A percentile compares a stretch with the other conserved stretches of the same genome.
These are phyloP conservation scores for Stachybotrys elegans DNA, from an alignment of 2,329 filamentous ascomycete species.

Conservation along the genomic window DNA sequence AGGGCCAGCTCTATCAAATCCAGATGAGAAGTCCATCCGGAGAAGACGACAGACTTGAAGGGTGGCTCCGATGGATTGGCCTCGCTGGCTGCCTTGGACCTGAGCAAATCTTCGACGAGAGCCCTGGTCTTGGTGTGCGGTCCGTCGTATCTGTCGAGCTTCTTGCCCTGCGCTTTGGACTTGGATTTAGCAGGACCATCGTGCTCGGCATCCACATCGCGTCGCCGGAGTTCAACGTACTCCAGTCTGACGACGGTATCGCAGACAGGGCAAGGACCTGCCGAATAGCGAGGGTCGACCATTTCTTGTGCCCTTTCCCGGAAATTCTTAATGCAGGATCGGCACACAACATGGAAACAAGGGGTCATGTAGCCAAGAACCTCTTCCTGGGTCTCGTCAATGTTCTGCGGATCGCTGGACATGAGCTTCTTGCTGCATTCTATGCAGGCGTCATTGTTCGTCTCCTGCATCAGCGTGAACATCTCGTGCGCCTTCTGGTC, in stretches of 20 bases:
- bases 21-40: slow-evolving; percentile 91
- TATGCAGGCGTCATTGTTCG: slow-evolving; percentile 68
- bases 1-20: slow-evolving; percentile 87
- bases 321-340: slow-evolving; percentile 61
- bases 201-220: slow-evolving; percentile 53
- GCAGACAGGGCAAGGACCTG: slow-evolving; percentile 64
- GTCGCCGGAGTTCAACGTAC: slow-evolving; percentile 64
- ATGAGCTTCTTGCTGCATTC: slow-evolving; percentile 63
- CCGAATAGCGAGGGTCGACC: slow-evolving; percentile 27
- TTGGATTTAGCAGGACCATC: slow-evolving; percentile 39
- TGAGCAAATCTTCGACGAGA: slow-evolving; percentile 68
- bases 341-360: slow-evolving; percentile 83
- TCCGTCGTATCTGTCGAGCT: slow-evolving; percentile 68
- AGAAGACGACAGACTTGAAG: slow-evolving; percentile 92
- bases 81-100: slow-evolving; percentile 58
- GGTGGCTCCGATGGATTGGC: slow-evolving; percentile 61
- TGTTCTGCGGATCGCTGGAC: slow-evolving; percentile 47
- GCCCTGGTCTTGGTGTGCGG: slow-evolving; percentile 91
- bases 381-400: slow-evolving; percentile 58
- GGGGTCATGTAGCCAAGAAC: slow-evolving; percentile 75
- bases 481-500: slow-evolving; percentile 78
- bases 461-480: slow-evolving; percentile 78
- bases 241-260: slow-evolving; percentile 55
- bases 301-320: slow-evolving; percentile 44
- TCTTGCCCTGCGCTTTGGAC: slow-evolving; percentile 37